Evolutionary conservation across 257 asterid species (phyloP).

Genomic region (Nicotiana obtusifolia): DNA sequence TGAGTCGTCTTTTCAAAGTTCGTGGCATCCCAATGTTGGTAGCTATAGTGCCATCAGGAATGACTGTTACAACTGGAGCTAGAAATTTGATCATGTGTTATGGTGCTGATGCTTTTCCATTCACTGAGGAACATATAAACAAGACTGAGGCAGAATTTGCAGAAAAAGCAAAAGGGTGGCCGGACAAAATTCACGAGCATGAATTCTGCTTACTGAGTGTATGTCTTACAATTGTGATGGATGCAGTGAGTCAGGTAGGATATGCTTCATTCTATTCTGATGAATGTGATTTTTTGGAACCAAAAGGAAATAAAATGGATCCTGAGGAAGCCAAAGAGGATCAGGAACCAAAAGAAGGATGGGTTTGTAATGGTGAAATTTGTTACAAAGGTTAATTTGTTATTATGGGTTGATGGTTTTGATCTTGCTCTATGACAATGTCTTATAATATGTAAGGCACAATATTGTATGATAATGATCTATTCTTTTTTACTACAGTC

Average conservation of each 20-base stretch:
- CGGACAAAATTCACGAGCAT: slow-evolving; percentile 47
- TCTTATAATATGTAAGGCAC: background rate
- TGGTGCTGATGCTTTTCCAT: slow-evolving; percentile 70
- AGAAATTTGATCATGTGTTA: slow-evolving; percentile 39
- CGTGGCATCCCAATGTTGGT: slow-evolving; percentile 66
- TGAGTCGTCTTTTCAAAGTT: slow-evolving; percentile 50
- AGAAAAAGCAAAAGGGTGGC: slow-evolving; percentile 69
- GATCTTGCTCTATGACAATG: background rate
- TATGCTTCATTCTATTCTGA: slow-evolving; percentile 58
- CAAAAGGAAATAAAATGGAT: slow-evolving; percentile 21
- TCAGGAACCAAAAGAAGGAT: slow-evolving; percentile 24
- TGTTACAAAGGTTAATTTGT: slow-evolving; percentile 27
- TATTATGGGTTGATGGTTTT: background rate
- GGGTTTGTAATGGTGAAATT: slow-evolving; percentile 46
- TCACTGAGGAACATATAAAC: slow-evolving; percentile 51
- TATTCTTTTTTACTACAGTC: background rate
- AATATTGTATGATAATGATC: background rate
- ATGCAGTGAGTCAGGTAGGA: slow-evolving; percentile 44
- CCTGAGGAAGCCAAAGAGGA: background rate
- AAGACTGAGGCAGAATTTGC: slow-evolving; percentile 47
- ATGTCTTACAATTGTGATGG: slow-evolving; percentile 42
- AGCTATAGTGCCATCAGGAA: slow-evolving; percentile 65
- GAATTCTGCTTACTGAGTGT: slow-evolving; percentile 48
- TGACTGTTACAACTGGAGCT: slow-evolving; percentile 53
- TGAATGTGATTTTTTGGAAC: slow-evolving; percentile 63